Base-by-base conservation (phyloP, 192 early-diverging fungal genomes). In the Umbelopsis isabellina region DNA sequence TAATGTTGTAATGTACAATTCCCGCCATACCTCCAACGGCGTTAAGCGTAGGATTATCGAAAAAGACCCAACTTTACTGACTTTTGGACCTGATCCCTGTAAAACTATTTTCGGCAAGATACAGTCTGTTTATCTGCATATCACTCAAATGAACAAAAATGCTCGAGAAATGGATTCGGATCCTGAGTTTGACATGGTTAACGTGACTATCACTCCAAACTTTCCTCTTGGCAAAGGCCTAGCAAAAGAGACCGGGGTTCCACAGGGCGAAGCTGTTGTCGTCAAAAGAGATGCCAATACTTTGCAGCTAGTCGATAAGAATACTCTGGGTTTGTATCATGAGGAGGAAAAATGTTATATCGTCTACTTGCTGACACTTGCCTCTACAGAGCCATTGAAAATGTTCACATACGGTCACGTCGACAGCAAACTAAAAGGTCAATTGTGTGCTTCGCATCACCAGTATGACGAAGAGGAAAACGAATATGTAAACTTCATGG, bases 401-500 rank as follows among this genome's bases (percentile, higher is more conserved):
- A 75, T 73, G 67, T 76, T 80, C 25, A 73, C 79, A 7, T 80
- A 80, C 61, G 68, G 46, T 2, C 74, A 80, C 67, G 72, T 80
- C 0, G 65, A 66, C 49, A 44, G 65, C 10, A 70, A 65, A 18
- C 12, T 80, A 4, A 67, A 73, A 46, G 79, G 79, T 23, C 71
- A 71, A 18, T 46, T 80, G n/a, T 75, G 74, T 44, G 74, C 79
- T 21, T 75, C 79, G 21, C 79, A 80, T 52, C 74, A 75, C 23
- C 79, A 80, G 33, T 80, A 73, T 46, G 79, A 80, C 37, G 72
- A 75, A 65, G 67, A 61, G 25, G 47, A 68, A 1, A 64, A 73
- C 20, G 79, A 80, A 72, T 80, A 76, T 64, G 66, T 80, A 15
- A 80, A 80, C 25, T 80, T 80, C 21, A 76, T 73, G 46, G 75